Base-by-base conservation (phyloP, 768 basidiomycete genomes). In the Hirschioporus abietinus region DNA sequence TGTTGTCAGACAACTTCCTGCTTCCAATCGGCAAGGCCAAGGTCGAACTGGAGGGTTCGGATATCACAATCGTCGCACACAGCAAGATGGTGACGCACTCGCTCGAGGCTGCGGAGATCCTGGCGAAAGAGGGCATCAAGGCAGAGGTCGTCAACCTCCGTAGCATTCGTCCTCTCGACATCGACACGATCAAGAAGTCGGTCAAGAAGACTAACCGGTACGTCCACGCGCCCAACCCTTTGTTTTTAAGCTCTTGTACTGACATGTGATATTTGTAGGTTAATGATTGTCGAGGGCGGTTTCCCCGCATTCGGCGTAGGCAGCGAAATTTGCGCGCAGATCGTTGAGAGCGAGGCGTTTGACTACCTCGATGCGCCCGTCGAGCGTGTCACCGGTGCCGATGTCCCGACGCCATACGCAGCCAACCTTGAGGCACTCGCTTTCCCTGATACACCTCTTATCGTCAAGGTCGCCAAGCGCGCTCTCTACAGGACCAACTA, bases 241-340 rank as follows among this genome's bases (percentile, higher is more conserved):
- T 1, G 24, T 25, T 25, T 59, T 67, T 64, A n/a, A 26, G 12
- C 36, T 60, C 34, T 30, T 6, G 66, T 60, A 66, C 66, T 61
- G 25, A 36, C 7, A 67, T 26, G 60, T n/a, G 15, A 24, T 15
- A 7, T 20, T 35, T 68, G 27, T 69, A 95, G 93, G 66, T 85
- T 99, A 69, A 83, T 99, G 65, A 93, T 92, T 66, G 96, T 95
- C 63, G 97, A 99, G 79, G 96, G 96, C 78, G 97, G 97, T 52
- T 99, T 97, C 94, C 97, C 97, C 52, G 89, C 86, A 63, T 99
- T 98, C 77, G 95, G 97, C 81, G 96, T 99, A 65, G 97, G 97
- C 70, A 96, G 95, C 72, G 97, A 99, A 80, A 96, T 99, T 73
- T 93, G 93, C 71, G 97, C 97, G 17, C 96, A 99, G 78, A 94